phyloP scores from a whole-genome alignment of 106 monocot species.

The Phalaenopsis equestris region DNA sequence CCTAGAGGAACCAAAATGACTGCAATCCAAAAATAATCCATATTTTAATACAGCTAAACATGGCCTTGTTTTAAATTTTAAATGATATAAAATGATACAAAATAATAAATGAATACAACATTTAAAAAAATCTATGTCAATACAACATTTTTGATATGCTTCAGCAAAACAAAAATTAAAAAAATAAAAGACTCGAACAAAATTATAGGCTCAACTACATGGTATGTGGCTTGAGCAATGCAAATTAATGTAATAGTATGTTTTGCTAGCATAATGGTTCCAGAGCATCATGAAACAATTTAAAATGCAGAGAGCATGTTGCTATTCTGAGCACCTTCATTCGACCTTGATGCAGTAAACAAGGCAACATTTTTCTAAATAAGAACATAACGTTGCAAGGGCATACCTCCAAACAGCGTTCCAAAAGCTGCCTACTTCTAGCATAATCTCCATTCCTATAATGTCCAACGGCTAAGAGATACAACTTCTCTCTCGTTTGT shows the following conservation, averaged over 20 bases:
- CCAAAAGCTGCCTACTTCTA: conserved; percentile 67
- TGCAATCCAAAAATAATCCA: background rate
- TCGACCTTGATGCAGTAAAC: too few relatives aligned
- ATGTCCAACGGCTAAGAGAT: conserved; percentile 82
- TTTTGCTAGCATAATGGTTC: too few relatives aligned
- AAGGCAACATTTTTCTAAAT: background rate
- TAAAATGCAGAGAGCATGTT: too few relatives aligned
- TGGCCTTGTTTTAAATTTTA: background rate
- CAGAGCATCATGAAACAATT: too few relatives aligned
- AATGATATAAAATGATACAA: conserved; percentile 1
- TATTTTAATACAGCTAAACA: background rate
- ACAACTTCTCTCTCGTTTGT: conserved; percentile 78
- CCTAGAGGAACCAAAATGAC: background rate
- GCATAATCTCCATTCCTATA: conserved; percentile 85
- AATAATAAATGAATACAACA: background rate
- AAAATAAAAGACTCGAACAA: too few relatives aligned
- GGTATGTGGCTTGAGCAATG: too few relatives aligned
- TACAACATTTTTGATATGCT: background rate
- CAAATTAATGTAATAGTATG: too few relatives aligned
- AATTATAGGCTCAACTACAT: too few relatives aligned
- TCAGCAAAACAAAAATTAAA: background rate
- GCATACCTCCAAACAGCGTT: conserved; percentile 76
- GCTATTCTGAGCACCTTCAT: too few relatives aligned
- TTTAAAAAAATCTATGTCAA: background rate
- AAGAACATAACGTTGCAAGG: background rate